phyloP scores from a whole-genome alignment of 148 eudicot species.

The Spergularia bocconei region DNA sequence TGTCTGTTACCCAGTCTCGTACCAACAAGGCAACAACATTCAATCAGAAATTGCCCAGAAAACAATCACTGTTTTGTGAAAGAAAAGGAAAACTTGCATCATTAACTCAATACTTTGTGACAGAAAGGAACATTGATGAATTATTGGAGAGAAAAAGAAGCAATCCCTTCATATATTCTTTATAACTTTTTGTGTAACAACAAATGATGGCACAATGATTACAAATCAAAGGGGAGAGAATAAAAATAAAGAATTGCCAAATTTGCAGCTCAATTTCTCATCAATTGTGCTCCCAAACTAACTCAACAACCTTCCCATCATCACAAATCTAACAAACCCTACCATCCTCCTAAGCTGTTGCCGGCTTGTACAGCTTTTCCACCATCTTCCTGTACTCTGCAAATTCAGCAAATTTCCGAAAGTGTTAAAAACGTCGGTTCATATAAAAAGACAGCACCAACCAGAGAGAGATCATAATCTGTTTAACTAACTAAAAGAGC shows the following conservation, averaged over 20 bases:
- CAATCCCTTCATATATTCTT: not conserved
- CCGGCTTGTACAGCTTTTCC: constrained; percentile 79
- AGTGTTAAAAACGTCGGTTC: not conserved
- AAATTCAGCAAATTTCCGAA: constrained; percentile 11
- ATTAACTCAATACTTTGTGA: too few species aligned
- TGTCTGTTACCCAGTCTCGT: too few species aligned
- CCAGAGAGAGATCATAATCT: not conserved
- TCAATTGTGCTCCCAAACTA: constrained; percentile 21
- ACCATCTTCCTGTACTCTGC: constrained; percentile 95
- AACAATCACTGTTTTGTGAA: too few species aligned
- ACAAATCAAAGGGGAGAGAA: not conserved
- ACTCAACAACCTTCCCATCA: not conserved
- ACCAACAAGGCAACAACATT: too few species aligned
- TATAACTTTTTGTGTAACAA: constrained; percentile 15
- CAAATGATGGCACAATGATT: constrained; percentile 16
- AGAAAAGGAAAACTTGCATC: too few species aligned
- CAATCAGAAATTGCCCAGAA: too few species aligned
- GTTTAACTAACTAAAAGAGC: too few species aligned
- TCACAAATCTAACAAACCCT: not conserved
- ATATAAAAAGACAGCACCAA: not conserved
- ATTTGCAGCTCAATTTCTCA: not conserved
- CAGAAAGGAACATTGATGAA: not conserved
- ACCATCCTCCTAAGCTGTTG: constrained; percentile 14
- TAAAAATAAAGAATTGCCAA: not conserved
- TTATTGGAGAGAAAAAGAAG: constrained; percentile 5